Base-by-base conservation (phyloP, 1,284 basidiomycete genomes). In the Cystobasidium sp. region DNA sequence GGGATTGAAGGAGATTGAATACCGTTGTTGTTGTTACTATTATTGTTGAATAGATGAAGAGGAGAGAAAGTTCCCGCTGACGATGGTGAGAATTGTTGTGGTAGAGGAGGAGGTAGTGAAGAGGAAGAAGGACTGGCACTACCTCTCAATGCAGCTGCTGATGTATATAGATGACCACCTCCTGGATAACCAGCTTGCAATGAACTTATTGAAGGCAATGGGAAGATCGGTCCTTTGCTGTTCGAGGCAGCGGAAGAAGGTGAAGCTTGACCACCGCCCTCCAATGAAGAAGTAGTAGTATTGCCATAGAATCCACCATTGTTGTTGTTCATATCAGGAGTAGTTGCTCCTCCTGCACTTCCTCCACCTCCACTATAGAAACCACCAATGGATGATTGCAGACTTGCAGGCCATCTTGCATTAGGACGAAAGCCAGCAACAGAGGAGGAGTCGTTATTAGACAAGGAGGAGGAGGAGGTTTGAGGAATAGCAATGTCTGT, bases 71-170 rank as follows among this genome's bases (percentile, higher is more conserved):
- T 59, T 18, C 37, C 56, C 8, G 56, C 31, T 31, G 31, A 31
- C 31, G 31, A 39, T 39, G 56, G 56, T 41, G 56, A 59, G 52
- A 68, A 52, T 31, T 58, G 55, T 52, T 68, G 66, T 31, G 41
- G 61, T 9, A 46, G 61, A 12, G 55, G 52, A 22, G 39, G 49
- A 6, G 20, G 55, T 4, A 44, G 44, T 20, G 56, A 31, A 59
- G n/a, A 14, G 31, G 56, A 59, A 6, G 56, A 43, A n/a, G 56
- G 56, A 59, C 56, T 59, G n/a, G 56, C 56, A 58, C 10, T 41
- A 39, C 37, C 20, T 7, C 56, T 31, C n/a, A 59, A 41, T n/a
- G 56, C 56, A 59, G 56, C 56, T 6, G 56, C 56, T 7, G 56
- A 59, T 31, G 56, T 59, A n/a, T 59, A 59, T n/a, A 59, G 31